Conservation (phyloP, 257 asterid genomes). For the Mentha longifolia region DNA sequence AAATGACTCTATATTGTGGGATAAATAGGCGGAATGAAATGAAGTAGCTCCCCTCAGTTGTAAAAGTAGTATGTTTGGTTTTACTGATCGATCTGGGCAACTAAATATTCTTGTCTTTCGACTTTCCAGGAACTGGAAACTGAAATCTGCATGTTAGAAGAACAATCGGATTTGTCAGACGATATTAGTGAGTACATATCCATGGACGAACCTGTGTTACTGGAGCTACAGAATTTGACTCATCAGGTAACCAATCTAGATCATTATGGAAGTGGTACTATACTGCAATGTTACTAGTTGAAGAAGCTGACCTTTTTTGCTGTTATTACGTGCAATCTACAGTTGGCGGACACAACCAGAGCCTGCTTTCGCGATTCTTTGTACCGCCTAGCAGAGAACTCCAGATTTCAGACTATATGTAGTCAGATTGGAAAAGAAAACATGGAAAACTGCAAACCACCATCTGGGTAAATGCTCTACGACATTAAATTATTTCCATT, state of each 20-base stretch:
- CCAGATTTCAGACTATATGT: conserved; percentile 37
- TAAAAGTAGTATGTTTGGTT: neutral
- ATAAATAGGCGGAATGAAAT: neutral
- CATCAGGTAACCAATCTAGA: conserved; percentile 42
- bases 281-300: neutral
- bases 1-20: neutral
- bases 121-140: conserved; percentile 34
- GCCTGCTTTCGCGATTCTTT: conserved; percentile 58
- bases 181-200: conserved; percentile 29
- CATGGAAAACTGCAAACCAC: conserved; percentile 8
- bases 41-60: neutral
- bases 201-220: conserved; percentile 41
- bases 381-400: conserved; percentile 60
- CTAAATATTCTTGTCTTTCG: conserved; percentile 22
- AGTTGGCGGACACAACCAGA: conserved; percentile 53
- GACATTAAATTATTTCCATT: neutral
- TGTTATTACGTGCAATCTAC: conserved; percentile 23
- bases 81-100: conserved; percentile 4
- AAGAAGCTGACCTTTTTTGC: conserved; percentile 14
- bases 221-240: conserved; percentile 45
- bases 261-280: conserved; percentile 6
- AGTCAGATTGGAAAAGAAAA: conserved; percentile 28
- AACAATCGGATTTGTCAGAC: conserved; percentile 29
- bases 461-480: conserved; percentile 38
- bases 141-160: conserved; percentile 26